Conservation (phyloP, 2,329 filamentous ascomycete species). For the Penicillium sp. region DNA sequence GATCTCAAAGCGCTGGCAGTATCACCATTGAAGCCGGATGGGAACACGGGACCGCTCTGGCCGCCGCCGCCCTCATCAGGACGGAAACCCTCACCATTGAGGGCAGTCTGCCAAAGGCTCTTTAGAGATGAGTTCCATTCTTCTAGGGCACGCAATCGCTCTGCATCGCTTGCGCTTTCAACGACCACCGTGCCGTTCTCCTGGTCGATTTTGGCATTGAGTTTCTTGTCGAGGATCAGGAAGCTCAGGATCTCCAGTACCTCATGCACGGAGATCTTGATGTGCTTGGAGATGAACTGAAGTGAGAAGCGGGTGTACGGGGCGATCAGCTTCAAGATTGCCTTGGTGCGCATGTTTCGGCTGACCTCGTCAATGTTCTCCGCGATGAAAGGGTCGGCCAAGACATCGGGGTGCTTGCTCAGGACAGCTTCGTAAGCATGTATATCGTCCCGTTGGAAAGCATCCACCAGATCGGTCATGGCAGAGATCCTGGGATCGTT, state of each 20-base stretch:
- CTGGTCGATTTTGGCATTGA: conserved; percentile 87
- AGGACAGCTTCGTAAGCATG: conserved; percentile 87
- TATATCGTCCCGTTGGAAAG: conserved; percentile 94
- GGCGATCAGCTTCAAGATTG: conserved; percentile 86
- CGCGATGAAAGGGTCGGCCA: conserved; percentile 92
- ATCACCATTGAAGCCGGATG: conserved; percentile 38
- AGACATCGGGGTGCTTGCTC: conserved; percentile 81
- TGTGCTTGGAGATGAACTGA: conserved; percentile 80
- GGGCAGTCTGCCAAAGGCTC: conserved; percentile 68
- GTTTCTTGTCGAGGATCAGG: conserved; percentile 85
- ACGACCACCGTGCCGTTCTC: conserved; percentile 82
- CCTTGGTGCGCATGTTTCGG: conserved; percentile 96
- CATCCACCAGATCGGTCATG: conserved; percentile 96
- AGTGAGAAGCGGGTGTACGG: conserved; percentile 93
- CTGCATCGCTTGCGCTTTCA: conserved; percentile 68
- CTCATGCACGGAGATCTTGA: conserved; percentile 81
- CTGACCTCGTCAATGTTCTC: conserved; percentile 99
- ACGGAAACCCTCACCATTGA: conserved; percentile 70
- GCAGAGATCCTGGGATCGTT: conserved; percentile 91
- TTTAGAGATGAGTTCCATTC: conserved; percentile 72
- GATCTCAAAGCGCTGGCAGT: conserved; percentile 26
- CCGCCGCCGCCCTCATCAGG: conserved; percentile 43
- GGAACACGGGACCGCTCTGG: conserved; percentile 29
- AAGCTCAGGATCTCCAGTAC: conserved; percentile 96
- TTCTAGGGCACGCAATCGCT: conserved; percentile 70